phyloP scores from a whole-genome alignment of 2,329 filamentous ascomycete species.

The Cadophora sp. region DNA sequence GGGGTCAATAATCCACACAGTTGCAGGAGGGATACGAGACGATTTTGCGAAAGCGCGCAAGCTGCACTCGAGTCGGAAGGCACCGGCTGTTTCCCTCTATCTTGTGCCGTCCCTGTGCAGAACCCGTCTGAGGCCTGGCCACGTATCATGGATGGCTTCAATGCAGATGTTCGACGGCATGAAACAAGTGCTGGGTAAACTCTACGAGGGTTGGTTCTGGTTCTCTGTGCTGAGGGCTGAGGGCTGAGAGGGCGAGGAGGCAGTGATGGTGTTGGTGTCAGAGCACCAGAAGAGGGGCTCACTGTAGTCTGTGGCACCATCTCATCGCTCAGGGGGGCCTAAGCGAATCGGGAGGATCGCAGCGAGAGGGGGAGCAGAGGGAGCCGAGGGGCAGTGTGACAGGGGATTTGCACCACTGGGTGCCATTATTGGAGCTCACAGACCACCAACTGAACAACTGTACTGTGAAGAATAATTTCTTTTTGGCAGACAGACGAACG shows the following conservation, averaged over 20 bases:
- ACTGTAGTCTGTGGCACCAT: background rate
- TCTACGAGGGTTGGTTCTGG: too few relatives aligned
- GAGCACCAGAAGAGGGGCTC: slow-evolving; percentile 27
- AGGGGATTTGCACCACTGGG: background rate
- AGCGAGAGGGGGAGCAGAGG: slow-evolving; percentile 11
- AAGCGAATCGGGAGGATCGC: slow-evolving; percentile 4
- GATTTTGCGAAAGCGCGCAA: background rate
- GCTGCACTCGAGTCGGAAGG: slow-evolving; percentile 13
- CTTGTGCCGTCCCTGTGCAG: slow-evolving; percentile 31
- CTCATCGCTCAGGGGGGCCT: background rate
- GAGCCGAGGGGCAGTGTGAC: slow-evolving; percentile 5
- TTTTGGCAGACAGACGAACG: background rate
- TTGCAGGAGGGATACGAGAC: background rate
- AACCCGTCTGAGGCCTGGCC: slow-evolving; percentile 25
- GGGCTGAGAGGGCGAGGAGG: too few relatives aligned
- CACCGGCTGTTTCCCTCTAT: slow-evolving; percentile 24
- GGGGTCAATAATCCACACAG: background rate
- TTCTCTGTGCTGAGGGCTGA: too few relatives aligned
- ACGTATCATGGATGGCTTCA: slow-evolving; percentile 29
- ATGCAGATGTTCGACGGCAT: slow-evolving; percentile 30
- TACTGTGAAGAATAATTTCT: slow-evolving; percentile 3
- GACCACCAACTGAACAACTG: background rate
- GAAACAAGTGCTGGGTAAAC: slow-evolving; percentile 29
- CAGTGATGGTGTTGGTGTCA: slow-evolving; percentile 23
- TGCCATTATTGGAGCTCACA: slow-evolving; percentile 16